A percentile compares a stretch with the other conserved stretches of the same genome.
Evolutionary conservation across 108 stramenopile species (phyloP).

Genomic region (Fragilaria crotonensis): DNA sequence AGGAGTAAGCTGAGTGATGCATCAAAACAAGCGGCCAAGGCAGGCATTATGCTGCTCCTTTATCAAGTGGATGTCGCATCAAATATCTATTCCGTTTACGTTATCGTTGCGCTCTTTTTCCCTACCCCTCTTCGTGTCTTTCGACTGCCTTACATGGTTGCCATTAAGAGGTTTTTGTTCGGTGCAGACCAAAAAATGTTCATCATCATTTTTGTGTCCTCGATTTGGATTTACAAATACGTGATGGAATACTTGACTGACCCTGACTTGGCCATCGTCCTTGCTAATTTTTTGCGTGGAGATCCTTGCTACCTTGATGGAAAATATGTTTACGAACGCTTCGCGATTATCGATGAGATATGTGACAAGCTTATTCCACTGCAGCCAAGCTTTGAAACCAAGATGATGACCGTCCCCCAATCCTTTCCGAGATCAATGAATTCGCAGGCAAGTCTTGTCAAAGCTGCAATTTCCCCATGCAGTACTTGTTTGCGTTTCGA

Average conservation of each 20-base stretch:
- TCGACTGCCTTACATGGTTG: neutral
- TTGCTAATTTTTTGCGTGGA: neutral
- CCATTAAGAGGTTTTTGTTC: neutral
- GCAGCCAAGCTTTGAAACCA: neutral
- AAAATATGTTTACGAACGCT: neutral
- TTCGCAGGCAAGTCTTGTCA: too few relatives aligned
- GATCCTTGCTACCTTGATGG: neutral
- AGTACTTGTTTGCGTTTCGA: too few relatives aligned
- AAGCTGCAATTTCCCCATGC: neutral
- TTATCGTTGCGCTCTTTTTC: neutral
- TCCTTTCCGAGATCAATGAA: too few relatives aligned
- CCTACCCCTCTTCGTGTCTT: neutral
- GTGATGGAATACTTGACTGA: neutral
- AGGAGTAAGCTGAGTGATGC: neutral
- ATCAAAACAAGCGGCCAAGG: neutral
- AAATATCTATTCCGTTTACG: neutral
- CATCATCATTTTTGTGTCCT: neutral
- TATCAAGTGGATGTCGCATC: neutral
- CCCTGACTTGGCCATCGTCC: neutral
- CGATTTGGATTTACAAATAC: neutral
- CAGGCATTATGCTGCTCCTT: neutral
- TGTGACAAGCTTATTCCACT: neutral
- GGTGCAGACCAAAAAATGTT: neutral
- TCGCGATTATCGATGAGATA: neutral
- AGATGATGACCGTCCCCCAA: neutral